Percentiles rank a stretch among this genome's conserved stretches.
Evolutionary conservation across 2,329 filamentous ascomycete genomes (phyloP).

Genomic region (Ascochyta fabae): DNA sequence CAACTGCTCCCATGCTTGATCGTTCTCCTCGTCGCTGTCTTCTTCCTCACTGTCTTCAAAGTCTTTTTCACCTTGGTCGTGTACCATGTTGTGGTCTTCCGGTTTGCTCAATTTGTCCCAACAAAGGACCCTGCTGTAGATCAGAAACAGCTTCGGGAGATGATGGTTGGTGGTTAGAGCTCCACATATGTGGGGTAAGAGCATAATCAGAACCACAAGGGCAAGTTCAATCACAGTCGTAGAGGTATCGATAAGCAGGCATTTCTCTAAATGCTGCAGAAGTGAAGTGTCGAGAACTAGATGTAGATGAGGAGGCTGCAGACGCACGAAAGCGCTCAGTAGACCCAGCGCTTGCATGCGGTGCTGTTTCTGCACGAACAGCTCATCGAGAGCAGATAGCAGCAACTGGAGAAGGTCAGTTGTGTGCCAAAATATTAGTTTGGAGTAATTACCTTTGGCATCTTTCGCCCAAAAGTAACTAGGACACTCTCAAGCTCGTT

Average conservation of each 20-base stretch:
- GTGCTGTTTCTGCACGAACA: conserved; percentile 68
- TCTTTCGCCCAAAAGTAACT: conserved; percentile 67
- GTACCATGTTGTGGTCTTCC: conserved; percentile 14
- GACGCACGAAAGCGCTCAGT: conserved; percentile 74
- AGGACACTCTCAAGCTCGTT: conserved; percentile 61
- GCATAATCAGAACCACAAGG: conserved; percentile 78
- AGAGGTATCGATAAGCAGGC: conserved; percentile 78
- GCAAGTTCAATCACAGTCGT: conserved; percentile 78
- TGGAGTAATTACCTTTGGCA: conserved; percentile 61
- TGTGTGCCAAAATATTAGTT: background rate
- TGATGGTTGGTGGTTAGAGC: conserved; percentile 66
- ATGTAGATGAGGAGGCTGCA: conserved; percentile 80
- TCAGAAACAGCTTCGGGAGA: conserved; percentile 77
- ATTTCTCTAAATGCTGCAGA: conserved; percentile 73
- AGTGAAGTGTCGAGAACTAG: conserved; percentile 74
- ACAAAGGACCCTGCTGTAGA: conserved; percentile 80
- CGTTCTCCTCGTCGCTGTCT: conserved; percentile 40
- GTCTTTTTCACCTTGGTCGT: conserved; percentile 22
- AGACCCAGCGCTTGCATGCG: conserved; percentile 70
- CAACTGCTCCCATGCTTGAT: conserved; percentile 68
- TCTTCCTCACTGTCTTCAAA: conserved; percentile 45
- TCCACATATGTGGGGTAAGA: conserved; percentile 79
- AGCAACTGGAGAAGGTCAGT: conserved; percentile 61
- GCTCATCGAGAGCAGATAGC: conserved; percentile 68
- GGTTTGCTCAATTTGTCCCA: conserved; percentile 67